Percentiles rank a stretch among this genome's conserved stretches.
These are phyloP conservation scores for Ceriops zippeliana DNA, from an alignment of 345 rosid genomes.

Conservation along the genomic window DNA sequence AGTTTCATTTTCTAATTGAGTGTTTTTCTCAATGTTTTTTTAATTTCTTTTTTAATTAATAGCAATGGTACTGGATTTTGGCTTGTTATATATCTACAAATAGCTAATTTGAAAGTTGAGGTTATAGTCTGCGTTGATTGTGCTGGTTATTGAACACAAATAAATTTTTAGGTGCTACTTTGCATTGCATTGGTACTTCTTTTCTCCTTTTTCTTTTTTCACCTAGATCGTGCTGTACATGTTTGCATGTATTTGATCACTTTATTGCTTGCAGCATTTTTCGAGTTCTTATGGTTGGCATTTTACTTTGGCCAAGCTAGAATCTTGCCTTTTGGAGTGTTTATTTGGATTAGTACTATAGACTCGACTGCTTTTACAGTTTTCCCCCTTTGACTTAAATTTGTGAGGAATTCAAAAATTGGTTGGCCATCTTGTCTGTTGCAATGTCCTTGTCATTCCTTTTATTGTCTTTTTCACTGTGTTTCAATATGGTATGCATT, in stretches of 20 bases:
- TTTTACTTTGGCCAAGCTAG: not conserved
- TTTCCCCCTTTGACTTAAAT: not conserved
- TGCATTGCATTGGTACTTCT: no score
- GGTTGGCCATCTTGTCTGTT: no score
- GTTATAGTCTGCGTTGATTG: no score
- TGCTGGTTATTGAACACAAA: no score
- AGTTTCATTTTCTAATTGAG: no score
- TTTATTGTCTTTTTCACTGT: no score
- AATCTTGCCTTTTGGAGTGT: not conserved
- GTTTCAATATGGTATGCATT: no score
- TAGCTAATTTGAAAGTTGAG: no score
- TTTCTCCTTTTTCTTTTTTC: not conserved
- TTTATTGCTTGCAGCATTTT: not conserved
- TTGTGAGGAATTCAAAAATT: no score
- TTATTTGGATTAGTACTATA: no score
- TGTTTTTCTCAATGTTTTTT: not conserved
- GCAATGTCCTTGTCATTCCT: no score
- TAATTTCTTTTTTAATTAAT: not conserved
- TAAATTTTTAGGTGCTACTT: no score
- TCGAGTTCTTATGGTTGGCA: not conserved
- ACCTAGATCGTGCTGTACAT: not conserved
- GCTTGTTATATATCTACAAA: not conserved
- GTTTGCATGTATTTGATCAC: not conserved
- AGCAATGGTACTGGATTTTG: not conserved
- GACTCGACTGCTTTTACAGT: not conserved